Evolutionary conservation across 129 eudicot genomes (phyloP).

Genomic region (carrot (Daucus carota)): DNA sequence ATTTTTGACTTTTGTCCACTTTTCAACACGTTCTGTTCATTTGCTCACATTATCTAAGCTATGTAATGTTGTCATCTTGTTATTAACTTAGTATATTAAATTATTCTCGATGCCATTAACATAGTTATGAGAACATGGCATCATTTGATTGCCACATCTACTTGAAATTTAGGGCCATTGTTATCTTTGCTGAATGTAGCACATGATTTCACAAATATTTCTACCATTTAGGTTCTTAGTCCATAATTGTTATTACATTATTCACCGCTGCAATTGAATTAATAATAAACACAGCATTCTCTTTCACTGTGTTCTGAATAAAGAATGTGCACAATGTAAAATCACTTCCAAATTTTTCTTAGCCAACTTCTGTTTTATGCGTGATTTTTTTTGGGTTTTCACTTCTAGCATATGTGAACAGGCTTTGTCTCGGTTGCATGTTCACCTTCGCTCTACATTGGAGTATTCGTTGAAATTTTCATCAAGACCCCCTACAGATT

Average conservation of each 20-base stretch:
- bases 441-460: constrained; percentile 34
- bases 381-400: background rate
- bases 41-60: background rate
- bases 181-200: background rate
- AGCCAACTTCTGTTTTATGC: background rate
- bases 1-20: background rate
- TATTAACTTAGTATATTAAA: too few species aligned
- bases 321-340: background rate
- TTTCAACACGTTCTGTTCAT: background rate
- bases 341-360: background rate
- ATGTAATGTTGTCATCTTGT: background rate
- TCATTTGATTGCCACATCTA: background rate
- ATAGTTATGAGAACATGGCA: background rate
- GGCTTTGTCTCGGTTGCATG: constrained; percentile 41
- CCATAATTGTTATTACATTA: background rate
- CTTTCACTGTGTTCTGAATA: background rate
- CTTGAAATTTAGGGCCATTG: background rate
- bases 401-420: constrained; percentile 21
- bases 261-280: background rate
- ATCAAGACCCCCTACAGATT: constrained; percentile 78
- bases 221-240: background rate
- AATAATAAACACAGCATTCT: background rate
- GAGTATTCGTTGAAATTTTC: constrained; percentile 45
- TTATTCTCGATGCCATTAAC: too few species aligned
- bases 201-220: background rate